Evolutionary conservation across 371 early-diverging fungal species (phyloP).

Genomic region (Apophysomyces variabilis): DNA sequence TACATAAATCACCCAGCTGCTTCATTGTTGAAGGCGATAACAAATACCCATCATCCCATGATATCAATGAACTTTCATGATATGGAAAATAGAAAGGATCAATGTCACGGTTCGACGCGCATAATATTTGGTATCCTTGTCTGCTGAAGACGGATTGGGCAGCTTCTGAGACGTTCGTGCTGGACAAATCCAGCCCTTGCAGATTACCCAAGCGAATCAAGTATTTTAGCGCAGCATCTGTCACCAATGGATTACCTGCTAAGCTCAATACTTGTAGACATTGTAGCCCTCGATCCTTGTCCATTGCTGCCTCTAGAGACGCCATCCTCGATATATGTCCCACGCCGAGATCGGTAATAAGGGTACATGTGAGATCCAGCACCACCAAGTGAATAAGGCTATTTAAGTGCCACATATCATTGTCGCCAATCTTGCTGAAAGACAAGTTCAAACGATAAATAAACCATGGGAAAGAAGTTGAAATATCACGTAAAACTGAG

Average conservation of each 20-base stretch:
- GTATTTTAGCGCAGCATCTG: not conserved
- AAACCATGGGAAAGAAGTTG: slow-evolving; percentile 5
- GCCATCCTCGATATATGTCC: slow-evolving; percentile 1
- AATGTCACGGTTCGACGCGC: not conserved
- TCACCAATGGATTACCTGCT: not conserved
- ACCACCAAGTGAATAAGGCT: slow-evolving; percentile 7
- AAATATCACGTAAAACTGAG: not conserved
- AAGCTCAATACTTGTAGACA: not conserved
- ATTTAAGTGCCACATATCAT: not conserved
- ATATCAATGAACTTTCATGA: not conserved
- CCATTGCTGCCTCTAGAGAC: not conserved
- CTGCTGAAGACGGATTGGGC: not conserved
- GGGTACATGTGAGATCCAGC: slow-evolving; percentile 9
- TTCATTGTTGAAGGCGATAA: not conserved
- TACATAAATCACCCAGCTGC: not conserved
- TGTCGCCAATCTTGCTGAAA: not conserved
- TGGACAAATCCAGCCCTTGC: not conserved
- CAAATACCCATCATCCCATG: not conserved
- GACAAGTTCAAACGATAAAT: slow-evolving; percentile 14
- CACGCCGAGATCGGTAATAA: slow-evolving; percentile 1
- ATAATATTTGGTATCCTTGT: not conserved
- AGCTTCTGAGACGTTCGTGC: not conserved
- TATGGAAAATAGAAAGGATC: not conserved
- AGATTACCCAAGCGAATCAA: not conserved
- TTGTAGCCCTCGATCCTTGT: not conserved